These are phyloP conservation scores for Serendipita sp. DNA, from an alignment of 768 basidiomycete species.

Conservation along the genomic window DNA sequence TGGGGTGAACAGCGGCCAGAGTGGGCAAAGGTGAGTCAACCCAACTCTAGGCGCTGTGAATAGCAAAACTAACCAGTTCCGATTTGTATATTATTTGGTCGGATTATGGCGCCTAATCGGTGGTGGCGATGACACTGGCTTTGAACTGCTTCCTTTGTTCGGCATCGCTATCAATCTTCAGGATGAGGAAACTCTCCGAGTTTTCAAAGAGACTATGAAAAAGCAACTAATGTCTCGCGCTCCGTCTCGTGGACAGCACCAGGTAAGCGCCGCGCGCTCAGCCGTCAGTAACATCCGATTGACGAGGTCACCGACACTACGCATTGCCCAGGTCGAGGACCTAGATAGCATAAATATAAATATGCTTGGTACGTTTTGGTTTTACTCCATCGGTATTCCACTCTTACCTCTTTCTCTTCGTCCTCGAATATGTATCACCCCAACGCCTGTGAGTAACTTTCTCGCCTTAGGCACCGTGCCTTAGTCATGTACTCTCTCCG, in stretches of 20 bases:
- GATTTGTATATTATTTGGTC: neutral
- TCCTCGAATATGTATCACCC: neutral
- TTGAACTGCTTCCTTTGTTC: neutral
- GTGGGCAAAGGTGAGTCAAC: neutral
- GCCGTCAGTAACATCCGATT: no score
- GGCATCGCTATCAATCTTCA: neutral
- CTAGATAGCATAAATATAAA: neutral
- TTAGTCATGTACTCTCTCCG: no score
- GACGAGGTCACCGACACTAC: no score
- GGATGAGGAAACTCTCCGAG: conserved; percentile 4
- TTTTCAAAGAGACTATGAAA: neutral
- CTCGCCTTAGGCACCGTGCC: no score
- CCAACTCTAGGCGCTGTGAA: neutral
- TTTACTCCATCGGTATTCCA: neutral
- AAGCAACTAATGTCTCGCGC: neutral
- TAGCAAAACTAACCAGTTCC: neutral
- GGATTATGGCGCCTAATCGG: neutral
- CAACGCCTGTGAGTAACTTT: no score
- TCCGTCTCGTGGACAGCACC: neutral
- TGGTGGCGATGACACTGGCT: neutral
- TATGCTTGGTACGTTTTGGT: neutral
- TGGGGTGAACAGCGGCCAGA: neutral
- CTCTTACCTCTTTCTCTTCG: neutral
- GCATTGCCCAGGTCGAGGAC: no score
- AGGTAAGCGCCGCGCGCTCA: neutral